Evolutionary conservation across 805 yeast genomes (phyloP), one percentile per base, ranked within the genome.

Genomic region (Wickerhamomyces kurtzmanii): DNA sequence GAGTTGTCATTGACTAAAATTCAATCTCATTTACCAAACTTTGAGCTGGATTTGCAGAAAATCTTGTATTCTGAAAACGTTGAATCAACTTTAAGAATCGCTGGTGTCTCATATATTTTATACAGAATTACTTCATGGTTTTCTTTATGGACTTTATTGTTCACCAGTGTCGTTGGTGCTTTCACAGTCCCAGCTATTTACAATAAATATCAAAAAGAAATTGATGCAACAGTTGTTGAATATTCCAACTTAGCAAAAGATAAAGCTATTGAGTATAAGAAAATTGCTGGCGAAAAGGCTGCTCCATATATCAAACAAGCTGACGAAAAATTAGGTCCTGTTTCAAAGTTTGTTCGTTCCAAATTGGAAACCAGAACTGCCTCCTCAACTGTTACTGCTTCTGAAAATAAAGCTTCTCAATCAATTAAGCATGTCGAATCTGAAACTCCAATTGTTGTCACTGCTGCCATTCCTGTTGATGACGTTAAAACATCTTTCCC

Each of bases 121-220:
- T 81, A 73, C 66, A 71, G 75, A 55, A 57, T 86, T 45, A 80
- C 93, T 38, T 74, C 83, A 18, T 64, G 76, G 70, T 62, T 86
- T 52, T 71, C 93, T 15, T 54, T 87, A 32, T 80, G 78, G 71
- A 63, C 79, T 17, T 55, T 86, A 42, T 45, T 75, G 17, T 62
- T 79, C 41, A 50, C 70, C 27, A 53, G 72, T 24, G 74, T 76
- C 27, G 53, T 82, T 27, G 48, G 63, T 13, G 66, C 79, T 11
- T 89, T 89, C 68, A 56, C 93, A 24, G 60, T 71, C 24, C 97
- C 97, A 33, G 71, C 68, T 17, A 47, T 79, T 37, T 89, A 87
- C 65, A 59, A 71, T 43, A 66, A 67, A 41, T 75, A 81, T 70
- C 76, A 84, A 67, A 66, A 66, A 47, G 78, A 82, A 62, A 80